phyloP scores from a whole-genome alignment of 2,329 filamentous ascomycete genomes.

The Aphanoascus verrucosus region DNA sequence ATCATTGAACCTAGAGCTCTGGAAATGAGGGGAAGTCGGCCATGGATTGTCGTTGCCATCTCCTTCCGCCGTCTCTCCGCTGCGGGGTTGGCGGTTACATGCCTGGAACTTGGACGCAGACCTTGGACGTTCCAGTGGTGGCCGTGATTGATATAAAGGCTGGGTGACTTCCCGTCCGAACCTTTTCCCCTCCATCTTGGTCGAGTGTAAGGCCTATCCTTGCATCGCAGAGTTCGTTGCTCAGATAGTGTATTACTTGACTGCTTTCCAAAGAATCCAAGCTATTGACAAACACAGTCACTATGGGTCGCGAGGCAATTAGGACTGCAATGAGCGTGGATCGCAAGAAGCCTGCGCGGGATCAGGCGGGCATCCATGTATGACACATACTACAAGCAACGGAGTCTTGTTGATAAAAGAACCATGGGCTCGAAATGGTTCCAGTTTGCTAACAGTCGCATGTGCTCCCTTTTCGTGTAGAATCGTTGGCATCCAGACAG shows the following conservation, averaged over 20 bases:
- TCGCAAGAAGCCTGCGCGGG: constrained; percentile 57
- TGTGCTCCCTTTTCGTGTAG: constrained; percentile 32
- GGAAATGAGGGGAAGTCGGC: constrained; percentile 7
- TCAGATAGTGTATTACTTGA: neutral
- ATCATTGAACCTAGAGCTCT: neutral
- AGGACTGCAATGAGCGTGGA: constrained; percentile 64
- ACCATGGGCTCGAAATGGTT: constrained; percentile 10
- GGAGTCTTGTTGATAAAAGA: neutral
- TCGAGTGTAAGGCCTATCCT: neutral
- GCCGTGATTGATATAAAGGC: neutral
- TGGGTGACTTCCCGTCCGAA: neutral
- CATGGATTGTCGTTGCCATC: neutral
- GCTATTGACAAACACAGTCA: neutral
- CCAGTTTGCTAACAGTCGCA: neutral
- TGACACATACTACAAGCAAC: constrained; percentile 24
- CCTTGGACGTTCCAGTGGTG: neutral
- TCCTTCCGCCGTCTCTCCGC: neutral
- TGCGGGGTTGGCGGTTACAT: neutral
- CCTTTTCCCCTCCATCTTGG: neutral
- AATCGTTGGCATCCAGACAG: constrained; percentile 92
- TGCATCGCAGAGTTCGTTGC: neutral
- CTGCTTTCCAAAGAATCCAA: neutral
- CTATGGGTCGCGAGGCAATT: constrained; percentile 40
- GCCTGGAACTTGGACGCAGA: neutral
- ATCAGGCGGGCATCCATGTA: constrained; percentile 62